Evolutionary conservation across 2,329 filamentous ascomycete genomes (phyloP).

Genomic region (Clonostachys byssicola): DNA sequence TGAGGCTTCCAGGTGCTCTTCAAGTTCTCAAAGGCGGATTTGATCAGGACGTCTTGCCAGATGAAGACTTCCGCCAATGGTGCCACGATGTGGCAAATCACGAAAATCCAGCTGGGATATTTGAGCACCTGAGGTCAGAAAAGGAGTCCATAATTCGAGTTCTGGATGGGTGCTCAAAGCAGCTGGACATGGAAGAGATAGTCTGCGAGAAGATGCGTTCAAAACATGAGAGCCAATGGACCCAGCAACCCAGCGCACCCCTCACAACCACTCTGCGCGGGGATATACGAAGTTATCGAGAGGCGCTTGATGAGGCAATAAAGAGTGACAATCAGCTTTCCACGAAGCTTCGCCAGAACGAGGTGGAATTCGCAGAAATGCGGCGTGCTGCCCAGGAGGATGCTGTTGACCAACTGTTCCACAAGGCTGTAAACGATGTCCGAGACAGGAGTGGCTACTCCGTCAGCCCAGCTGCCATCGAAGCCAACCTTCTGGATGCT

Average conservation of each 20-base stretch:
- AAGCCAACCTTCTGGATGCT: conserved; percentile 83
- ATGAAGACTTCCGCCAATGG: conserved; percentile 91
- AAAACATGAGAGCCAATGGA: conserved; percentile 95
- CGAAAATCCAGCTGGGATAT: conserved; percentile 71
- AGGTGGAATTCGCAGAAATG: conserved; percentile 93
- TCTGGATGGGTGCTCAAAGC: conserved; percentile 78
- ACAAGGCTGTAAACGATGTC: conserved; percentile 77
- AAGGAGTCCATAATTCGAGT: conserved; percentile 70
- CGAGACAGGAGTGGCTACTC: conserved; percentile 60
- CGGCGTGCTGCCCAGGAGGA: conserved; percentile 80
- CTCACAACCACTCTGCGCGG: conserved; percentile 83
- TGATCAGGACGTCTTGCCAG: conserved; percentile 82
- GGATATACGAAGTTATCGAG: conserved; percentile 83
- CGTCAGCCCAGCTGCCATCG: conserved; percentile 55
- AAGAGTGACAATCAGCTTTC: conserved; percentile 83
- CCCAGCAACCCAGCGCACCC: conserved; percentile 88
- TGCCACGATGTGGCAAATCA: conserved; percentile 89
- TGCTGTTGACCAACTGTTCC: conserved; percentile 85
- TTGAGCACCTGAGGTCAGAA: conserved; percentile 74
- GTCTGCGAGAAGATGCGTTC: conserved; percentile 99
- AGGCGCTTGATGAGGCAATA: conserved; percentile 84
- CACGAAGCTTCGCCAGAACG: conserved; percentile 78
- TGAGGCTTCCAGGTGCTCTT: conserved; percentile 83
- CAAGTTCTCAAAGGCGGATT: conserved; percentile 91
- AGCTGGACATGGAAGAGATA: conserved; percentile 94